Base-by-base conservation (phyloP, 139 green algal genomes). In the Edaphochlamys debaryana region DNA sequence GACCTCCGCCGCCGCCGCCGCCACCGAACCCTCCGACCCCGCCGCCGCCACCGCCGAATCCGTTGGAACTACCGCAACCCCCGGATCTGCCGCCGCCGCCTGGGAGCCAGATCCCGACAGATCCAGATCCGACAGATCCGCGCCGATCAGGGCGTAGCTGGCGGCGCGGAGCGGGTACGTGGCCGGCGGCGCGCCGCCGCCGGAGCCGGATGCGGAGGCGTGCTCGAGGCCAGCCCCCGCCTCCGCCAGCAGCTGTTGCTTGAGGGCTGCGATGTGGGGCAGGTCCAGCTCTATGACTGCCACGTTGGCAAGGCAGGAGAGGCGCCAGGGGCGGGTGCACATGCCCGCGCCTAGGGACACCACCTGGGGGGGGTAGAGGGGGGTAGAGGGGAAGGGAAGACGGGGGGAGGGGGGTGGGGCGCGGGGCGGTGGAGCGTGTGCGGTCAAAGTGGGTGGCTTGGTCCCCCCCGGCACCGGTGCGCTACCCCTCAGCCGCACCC, bases 271-370 rank as follows among this genome's bases (percentile, higher is more conserved):
- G 0, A 90, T 64, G 2, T 67, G 67, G 23, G 78, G 82, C 62
- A 86, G 62, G 54, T 92, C 88, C 25, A 92, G 41, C 63, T 92
- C 85, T 27, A 87, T 85, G 3, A 89, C 42, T 5, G 2, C 9
- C 17, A 36, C 56, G 30, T 42, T 27, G 0, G 64, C 38, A 15
- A 79, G 76, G 40, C 48, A 32, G 3, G 66, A 32, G 67, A 92
- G 79, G 36, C 88, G 82, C 88, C 88, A 92, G 27, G 88, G 85
- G 30, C 85, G 85, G 0, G 82, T 89, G 82, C 89, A 87, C 85
- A 90, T 92, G 63, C 85, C 88, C 7, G 85, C 87, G n/a, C 88
- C 88, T 4, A 92, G 62, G 27, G 70, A 79, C 17, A 92, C 88
- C 19, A 92, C 82, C 45, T 92, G 82, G 40, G 52, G 68, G 52